These are phyloP conservation scores for Rachicladosporium sp. DNA, from an alignment of 2,329 filamentous ascomycete genomes.

Conservation along the genomic window DNA sequence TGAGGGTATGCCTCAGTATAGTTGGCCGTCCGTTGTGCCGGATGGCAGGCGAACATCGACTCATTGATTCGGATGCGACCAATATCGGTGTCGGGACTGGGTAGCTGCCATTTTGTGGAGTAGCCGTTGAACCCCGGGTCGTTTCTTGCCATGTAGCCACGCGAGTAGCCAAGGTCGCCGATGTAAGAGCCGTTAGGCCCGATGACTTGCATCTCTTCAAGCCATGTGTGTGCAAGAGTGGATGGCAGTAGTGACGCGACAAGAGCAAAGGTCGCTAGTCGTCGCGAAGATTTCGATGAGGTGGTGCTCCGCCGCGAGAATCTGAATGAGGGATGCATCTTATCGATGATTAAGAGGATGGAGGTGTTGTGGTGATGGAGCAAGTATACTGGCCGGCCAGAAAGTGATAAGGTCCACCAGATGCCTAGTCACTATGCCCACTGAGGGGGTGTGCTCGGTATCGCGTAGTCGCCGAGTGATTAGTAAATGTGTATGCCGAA, in stretches of 20 bases:
- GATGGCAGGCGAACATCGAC: conserved; percentile 50
- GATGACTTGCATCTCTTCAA: conserved; percentile 63
- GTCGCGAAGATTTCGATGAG: too few relatives aligned
- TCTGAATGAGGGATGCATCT: too few relatives aligned
- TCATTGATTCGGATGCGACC: conserved; percentile 36
- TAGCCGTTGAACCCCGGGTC: conserved; percentile 45
- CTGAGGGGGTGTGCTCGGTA: too few relatives aligned
- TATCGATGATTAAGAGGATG: too few relatives aligned
- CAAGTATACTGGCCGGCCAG: too few relatives aligned
- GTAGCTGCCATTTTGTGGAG: conserved; percentile 51
- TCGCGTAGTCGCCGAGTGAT: too few relatives aligned
- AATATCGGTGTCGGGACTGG: conserved; percentile 28
- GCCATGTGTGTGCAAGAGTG: conserved; percentile 60
- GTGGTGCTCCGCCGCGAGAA: too few relatives aligned
- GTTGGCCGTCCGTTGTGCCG: conserved; percentile 47
- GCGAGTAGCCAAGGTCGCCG: conserved; percentile 58
- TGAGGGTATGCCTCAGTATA: conserved; percentile 47
- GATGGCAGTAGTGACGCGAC: conserved; percentile 8
- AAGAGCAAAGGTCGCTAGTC: conserved; percentile 12
- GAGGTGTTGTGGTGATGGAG: too few relatives aligned
- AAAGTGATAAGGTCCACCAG: too few relatives aligned
- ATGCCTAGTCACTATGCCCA: too few relatives aligned
- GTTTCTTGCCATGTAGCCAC: conserved; percentile 53
- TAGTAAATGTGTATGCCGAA: too few relatives aligned
- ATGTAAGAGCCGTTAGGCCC: conserved; percentile 61